Conservation (phyloP, 2,329 filamentous ascomycete species). For the Fusarium transvaalense region DNA sequence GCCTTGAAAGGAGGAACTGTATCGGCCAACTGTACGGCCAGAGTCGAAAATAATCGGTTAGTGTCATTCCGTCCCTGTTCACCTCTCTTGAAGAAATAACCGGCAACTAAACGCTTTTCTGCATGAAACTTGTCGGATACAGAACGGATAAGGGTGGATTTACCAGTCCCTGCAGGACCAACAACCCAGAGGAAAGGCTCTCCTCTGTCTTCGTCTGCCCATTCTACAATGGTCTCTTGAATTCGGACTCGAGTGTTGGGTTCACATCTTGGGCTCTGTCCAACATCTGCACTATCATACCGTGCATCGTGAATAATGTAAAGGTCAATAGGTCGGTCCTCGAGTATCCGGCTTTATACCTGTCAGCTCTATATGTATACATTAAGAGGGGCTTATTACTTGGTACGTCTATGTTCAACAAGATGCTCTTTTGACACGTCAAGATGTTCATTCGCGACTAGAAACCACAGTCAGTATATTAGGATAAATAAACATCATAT, state of each 20-base stretch:
- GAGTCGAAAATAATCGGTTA: background rate
- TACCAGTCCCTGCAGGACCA: fast-evolving
- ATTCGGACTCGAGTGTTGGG: background rate
- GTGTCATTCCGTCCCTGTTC: background rate
- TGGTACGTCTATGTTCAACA: background rate
- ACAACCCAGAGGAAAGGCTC: background rate
- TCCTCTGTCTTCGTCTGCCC: background rate
- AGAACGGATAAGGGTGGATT: background rate
- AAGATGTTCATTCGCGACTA: background rate
- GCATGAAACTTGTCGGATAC: fast-evolving
- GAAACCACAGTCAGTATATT: too few species aligned
- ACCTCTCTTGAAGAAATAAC: background rate
- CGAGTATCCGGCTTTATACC: background rate
- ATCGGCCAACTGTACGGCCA: fast-evolving
- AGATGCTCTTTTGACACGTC: background rate
- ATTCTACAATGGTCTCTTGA: fast-evolving
- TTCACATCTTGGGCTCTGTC: background rate
- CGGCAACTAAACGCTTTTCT: fast-evolving
- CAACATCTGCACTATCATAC: background rate
- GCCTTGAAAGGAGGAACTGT: background rate
- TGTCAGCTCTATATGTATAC: background rate
- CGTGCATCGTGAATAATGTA: background rate
- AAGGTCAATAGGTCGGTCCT: background rate
- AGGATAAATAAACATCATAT: too few species aligned
- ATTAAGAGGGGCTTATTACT: background rate